Evolutionary conservation across 768 basidiomycete species (phyloP), one percentile per base, ranked within the genome.

Genomic region (Infundibulicybe gibba): DNA sequence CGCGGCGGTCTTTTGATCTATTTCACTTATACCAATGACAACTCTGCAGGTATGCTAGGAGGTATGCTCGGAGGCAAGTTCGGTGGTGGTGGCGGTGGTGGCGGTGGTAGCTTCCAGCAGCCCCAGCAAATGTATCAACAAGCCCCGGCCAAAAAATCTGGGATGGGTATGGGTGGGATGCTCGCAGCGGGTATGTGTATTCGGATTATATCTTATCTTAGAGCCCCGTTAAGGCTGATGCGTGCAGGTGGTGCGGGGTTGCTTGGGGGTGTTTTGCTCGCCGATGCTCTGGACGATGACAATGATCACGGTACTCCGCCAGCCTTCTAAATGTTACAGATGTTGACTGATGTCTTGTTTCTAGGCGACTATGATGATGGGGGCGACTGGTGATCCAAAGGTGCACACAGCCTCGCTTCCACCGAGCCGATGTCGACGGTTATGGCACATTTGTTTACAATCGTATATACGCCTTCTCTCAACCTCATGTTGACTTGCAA

Each of bases 201-300:
- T 21, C 19, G 45, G n/a, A n/a, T n/a, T n/a, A n/a, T 19, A 16
- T 59, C 2, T 16, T 40, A 3, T 46, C 13, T 16, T 40, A 21
- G 40, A 41, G 31, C 37, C 21, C 33, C 34, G 43, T 30, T 44
- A 50, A 32, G 41, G 30, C 14, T 47, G 12, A 33, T 47, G 42
- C 40, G 46, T 41, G 44, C 42, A 76, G 84, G 74, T 52, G 85
- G 77, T 55, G 85, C 70, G 13, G 87, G 83, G 48, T 59, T 87
- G n/a, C 58, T 84, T n/a, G 85, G 79, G 33, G 87, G 86, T 48
- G 65, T 67, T 2, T 60, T 87, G 38, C 55, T 87, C 33, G 75
- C 56, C 32, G 69, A 80, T 39, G 78, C 75, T 0, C 44, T 62
- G 16, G 55, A 63, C 33, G 63, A 59, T 33, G 60, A 56, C 20